Evolutionary conservation across 345 rosid species (phyloP).

Genomic region (Eucalyptus grandis): DNA sequence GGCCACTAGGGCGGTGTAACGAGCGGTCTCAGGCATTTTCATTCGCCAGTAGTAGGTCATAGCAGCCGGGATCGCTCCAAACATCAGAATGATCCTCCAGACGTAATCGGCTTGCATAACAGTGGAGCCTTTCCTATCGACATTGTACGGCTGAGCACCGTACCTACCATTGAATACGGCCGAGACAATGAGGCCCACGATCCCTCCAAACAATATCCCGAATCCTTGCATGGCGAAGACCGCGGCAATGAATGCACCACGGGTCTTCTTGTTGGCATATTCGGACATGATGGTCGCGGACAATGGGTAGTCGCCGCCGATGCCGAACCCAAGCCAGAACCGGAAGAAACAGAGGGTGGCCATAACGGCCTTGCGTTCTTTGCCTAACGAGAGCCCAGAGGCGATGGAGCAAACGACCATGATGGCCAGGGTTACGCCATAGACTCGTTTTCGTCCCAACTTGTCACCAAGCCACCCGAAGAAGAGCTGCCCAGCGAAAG

Average conservation of each 20-base stretch:
- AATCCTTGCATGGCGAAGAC: conserved; percentile 86
- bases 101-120: conserved; percentile 13
- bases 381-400: conserved; percentile 58
- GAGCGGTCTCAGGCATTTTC: conserved; percentile 34
- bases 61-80: conserved; percentile 22
- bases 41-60: conserved; percentile 26
- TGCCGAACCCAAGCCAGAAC: conserved; percentile 93
- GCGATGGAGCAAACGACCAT: conserved; percentile 54
- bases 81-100: conserved; percentile 27
- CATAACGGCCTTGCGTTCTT: conserved; percentile 21
- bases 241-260: conserved; percentile 64
- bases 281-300: conserved; percentile 94
- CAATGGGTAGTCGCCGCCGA: conserved; percentile 84
- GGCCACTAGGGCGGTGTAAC: conserved; percentile 36
- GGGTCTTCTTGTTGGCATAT: conserved; percentile 68
- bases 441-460: conserved; percentile 65
- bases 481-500: conserved; percentile 70
- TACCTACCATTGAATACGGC: background rate
- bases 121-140: background rate
- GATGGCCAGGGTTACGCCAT: conserved; percentile 56
- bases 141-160: too few relatives aligned
- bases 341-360: conserved; percentile 75
- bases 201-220: conserved; percentile 67
- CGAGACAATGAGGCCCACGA: conserved; percentile 25
- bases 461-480: conserved; percentile 87